Base-by-base conservation (phyloP, 148 eudicot genomes). In the Rheum nobile region DNA sequence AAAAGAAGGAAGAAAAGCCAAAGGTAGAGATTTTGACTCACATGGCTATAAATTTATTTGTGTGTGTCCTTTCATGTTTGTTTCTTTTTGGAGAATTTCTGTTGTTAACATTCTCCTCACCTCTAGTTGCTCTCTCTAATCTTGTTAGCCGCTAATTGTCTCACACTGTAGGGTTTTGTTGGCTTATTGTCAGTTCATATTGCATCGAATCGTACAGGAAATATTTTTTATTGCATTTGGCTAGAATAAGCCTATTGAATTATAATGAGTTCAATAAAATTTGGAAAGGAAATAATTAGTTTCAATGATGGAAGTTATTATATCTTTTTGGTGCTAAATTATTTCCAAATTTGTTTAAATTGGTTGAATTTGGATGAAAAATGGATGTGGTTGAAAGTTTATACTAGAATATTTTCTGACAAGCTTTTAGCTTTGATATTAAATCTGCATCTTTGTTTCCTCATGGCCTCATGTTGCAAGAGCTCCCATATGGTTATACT, bases 1-100 rank as follows among this genome's bases (percentile, higher is more conserved):
- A 82, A 59, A 85, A 90, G 80, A 89, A 93, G 76, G 85, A 88
- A 71, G 89, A 91, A 82, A 91, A 94, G 83, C 97, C 93, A 8
- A 94, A 91, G 98, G 98, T 94, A 86, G 9, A 35, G 24, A 24
- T 29, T 8, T 67, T 29, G 72, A 32, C 39, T 65, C 22, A 8
- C 31, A 55, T 55, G 31, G 63, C 24, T 55, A 63, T 32, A 65
- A 17, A 17, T 32, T 31, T 16, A 4, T 32, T 5, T n/a, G n/a
- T 65, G 70, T 31, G 21, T 65, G 70, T 65, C 22, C 39, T 31
- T 5, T 65, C 41, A 65, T 65, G 39, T 63, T 63, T 57, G 21
- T 34, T 32, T 65, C 22, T 34, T 19, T 16, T 17, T 65, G 70
- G 38, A 65, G 70, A 14, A 32, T 41, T 1, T 65, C 41, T 65